Base-by-base conservation (phyloP, 805 yeast genomes). In the Nakazawaea anatomiae region DNA sequence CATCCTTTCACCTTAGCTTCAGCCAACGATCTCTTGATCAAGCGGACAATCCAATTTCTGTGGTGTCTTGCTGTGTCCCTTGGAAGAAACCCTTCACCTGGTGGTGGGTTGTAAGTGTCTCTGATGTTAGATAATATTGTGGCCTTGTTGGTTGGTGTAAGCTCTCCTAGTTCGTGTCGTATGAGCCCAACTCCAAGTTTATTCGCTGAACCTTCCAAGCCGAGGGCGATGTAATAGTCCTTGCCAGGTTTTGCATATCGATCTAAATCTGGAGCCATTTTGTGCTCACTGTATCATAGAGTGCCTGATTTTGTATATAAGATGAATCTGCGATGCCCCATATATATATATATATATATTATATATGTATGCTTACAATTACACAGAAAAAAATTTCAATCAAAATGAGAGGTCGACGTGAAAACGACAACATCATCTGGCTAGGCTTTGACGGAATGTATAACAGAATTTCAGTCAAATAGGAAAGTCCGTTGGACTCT, bases 61-160 rank as follows among this genome's bases (percentile, higher is more conserved):
- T 94, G 99, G 64, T 94, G 99, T 57, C 96, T 75, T 4, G 99
- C 98, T 0, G 97, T 90, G 62, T 94, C 99, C 53, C 98, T 70
- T 1, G 99, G 99, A 42, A 94, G 68, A 60, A 94, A 94, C 1
- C 99, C 99, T 68, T 94, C 97, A 1, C 99, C 99, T 1, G 98
- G 96, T 7, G 99, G 99, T 1, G 98, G 86, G 34, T 87, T 75
- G 63, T 92, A 94, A 0, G 99, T 94, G 65, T 94, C 96, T 73
- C 99, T 78, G 39, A 94, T 82, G 66, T 94, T 94, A n/a, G 96
- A 72, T 35, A 94, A 72, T 1, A 94, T 87, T 52, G 77, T 79
- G 0, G 96, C 95, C 39, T 82, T 70, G 59, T 88, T 87, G 1
- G 69, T 60, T 4, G 71, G 69, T 0, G 83, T 68, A 27, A 82